Percentiles rank a stretch among this genome's conserved stretches.
Conservation (phyloP, 345 rosid genomes). For the Camelina sativa region DNA sequence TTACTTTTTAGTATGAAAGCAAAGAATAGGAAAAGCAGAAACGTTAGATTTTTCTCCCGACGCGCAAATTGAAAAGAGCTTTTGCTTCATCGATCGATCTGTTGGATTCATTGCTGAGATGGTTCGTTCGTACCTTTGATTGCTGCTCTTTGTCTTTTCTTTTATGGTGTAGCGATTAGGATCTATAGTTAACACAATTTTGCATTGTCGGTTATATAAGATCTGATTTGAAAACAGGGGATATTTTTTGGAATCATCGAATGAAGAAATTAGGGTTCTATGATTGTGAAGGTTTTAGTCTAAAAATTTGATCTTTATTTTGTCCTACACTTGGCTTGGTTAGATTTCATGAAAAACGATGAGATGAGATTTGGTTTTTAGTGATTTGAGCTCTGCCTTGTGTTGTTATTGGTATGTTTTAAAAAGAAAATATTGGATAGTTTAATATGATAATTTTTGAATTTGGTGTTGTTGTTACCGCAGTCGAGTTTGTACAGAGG, state of each 20-base stretch:
- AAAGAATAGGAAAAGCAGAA: constrained; percentile 2
- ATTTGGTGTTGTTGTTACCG: background rate
- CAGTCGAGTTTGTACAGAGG: constrained; percentile 63
- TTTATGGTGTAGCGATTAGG: background rate
- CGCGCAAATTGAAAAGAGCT: constrained; percentile 32
- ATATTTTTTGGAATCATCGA: background rate
- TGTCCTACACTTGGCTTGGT: background rate
- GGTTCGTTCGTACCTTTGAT: constrained; percentile 34
- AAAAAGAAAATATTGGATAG: background rate
- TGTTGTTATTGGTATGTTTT: background rate
- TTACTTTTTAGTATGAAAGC: background rate
- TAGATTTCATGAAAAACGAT: background rate
- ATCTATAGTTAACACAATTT: constrained; percentile 17
- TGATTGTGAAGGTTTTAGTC: background rate
- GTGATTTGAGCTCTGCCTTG: background rate
- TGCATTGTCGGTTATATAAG: constrained; percentile 11
- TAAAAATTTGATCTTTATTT: background rate
- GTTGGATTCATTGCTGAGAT: constrained; percentile 23
- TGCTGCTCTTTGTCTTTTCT: too few relatives aligned
- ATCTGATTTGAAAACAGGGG: constrained; percentile 9
- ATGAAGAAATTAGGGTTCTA: constrained; percentile 1
- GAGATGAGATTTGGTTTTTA: constrained; percentile 17
- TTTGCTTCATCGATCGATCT: background rate
- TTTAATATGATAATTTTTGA: background rate
- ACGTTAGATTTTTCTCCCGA: constrained; percentile 3